A percentile compares a stretch with the other conserved stretches of the same genome.
phyloP scores from a whole-genome alignment of 495 filamentous ascomycete species.

The Alectoria sarmentosa region DNA sequence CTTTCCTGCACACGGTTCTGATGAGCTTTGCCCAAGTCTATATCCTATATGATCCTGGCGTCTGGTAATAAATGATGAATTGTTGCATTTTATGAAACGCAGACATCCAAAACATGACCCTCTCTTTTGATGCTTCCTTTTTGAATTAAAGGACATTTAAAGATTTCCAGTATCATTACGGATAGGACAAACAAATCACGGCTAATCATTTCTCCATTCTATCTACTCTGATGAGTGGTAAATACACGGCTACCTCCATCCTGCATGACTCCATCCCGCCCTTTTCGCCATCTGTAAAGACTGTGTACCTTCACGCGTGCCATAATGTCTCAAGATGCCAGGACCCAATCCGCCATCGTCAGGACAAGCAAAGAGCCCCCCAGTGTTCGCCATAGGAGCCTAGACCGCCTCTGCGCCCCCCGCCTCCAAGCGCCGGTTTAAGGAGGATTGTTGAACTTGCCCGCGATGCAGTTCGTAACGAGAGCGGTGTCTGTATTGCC shows the following conservation, averaged over 20 bases:
- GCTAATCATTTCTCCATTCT: no score
- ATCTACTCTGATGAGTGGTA: no score
- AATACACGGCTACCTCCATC: neutral
- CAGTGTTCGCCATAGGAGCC: neutral
- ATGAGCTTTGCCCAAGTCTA: no score
- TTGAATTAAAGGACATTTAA: no score
- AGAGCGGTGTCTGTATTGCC: neutral
- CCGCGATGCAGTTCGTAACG: neutral
- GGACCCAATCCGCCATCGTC: neutral
- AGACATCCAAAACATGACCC: no score
- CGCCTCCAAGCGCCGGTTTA: neutral
- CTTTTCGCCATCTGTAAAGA: neutral
- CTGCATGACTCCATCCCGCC: neutral
- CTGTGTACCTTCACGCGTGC: neutral
- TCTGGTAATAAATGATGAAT: no score
- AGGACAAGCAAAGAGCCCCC: neutral
- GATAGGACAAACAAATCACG: no score
- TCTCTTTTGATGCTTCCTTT: no score
- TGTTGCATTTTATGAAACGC: no score
- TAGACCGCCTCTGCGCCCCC: neutral
- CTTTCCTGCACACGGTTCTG: no score
- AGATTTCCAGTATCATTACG: no score
- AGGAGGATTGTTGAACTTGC: neutral
- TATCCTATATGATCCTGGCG: no score
- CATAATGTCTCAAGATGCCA: neutral